Evolutionary conservation across 371 early-diverging fungal genomes (phyloP), one percentile per base, ranked within the genome.

Genomic region (Choanephora cucurbitarum): DNA sequence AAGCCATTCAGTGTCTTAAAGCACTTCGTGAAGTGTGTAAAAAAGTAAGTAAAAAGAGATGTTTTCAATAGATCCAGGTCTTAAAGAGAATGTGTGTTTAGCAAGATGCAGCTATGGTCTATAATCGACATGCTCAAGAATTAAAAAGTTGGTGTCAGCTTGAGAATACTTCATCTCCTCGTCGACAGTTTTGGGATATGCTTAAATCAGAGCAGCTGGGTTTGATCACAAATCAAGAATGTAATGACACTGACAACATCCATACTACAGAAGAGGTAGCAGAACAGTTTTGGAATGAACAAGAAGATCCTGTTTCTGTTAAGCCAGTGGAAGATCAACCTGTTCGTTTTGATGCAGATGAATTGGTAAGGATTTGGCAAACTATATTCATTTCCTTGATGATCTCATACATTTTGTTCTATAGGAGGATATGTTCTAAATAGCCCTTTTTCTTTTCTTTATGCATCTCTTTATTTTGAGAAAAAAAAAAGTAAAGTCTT

Each of bases 1-100:
- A 79, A 51, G 85, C 82, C 0, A 45, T 80, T 15, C 64, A 75
- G 1, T 85, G 84, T 57, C 58, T 90, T 10, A 57, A 64, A 46
- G 75, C 69, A 1, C 56, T 90, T 13, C 68, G 88, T 18, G 33
- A 62, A 11, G 67, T 64, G 3, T 72, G 73, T 33, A 65, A 67
- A 4, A 52, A 57, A 45, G 72, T 74, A 58, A 44, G 50, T n/a
- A n/a, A n/a, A n/a, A n/a, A n/a, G n/a, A n/a, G n/a, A n/a, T n/a
- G n/a, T n/a, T n/a, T n/a, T n/a, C n/a, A n/a, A n/a, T n/a, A n/a
- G n/a, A n/a, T n/a, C n/a, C n/a, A n/a, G n/a, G n/a, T n/a, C n/a
- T n/a, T n/a, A n/a, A n/a, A n/a, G n/a, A n/a, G n/a, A n/a, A n/a
- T n/a, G n/a, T n/a, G n/a, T n/a, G n/a, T n/a, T n/a, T 40, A 64